Conservation (phyloP, 2,329 filamentous ascomycete genomes). For the Teratosphaeriaceae sp. region DNA sequence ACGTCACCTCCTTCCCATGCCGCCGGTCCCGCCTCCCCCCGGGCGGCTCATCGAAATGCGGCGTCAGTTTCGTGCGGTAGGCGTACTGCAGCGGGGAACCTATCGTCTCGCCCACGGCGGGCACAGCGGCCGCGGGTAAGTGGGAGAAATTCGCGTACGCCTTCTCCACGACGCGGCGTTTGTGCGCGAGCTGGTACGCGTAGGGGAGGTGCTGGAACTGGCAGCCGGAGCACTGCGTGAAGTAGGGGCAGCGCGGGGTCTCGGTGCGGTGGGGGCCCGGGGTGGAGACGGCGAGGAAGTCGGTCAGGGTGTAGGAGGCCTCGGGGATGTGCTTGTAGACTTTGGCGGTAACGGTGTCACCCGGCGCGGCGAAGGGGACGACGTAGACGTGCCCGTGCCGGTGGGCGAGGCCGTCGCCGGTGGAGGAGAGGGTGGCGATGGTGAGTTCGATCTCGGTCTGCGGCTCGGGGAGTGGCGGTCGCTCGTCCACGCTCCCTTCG, state of each 20-base stretch:
- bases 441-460: constrained; percentile 74
- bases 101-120: constrained; percentile 74
- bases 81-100: constrained; percentile 85
- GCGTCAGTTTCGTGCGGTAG: constrained; percentile 94
- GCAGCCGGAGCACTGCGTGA: constrained; percentile 79
- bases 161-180: constrained; percentile 80
- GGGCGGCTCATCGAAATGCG: constrained; percentile 82
- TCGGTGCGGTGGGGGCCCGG: constrained; percentile 74
- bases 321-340: constrained; percentile 64
- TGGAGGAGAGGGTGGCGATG: constrained; percentile 79
- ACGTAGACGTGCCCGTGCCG: constrained; percentile 68
- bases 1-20: constrained; percentile 49
- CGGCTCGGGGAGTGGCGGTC: constrained; percentile 43
- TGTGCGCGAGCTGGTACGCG: constrained; percentile 74
- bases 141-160: constrained; percentile 89
- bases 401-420: constrained; percentile 80
- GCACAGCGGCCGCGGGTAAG: constrained; percentile 67
- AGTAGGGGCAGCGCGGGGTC: constrained; percentile 74
- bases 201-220: constrained; percentile 98
- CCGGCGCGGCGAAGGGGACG: constrained; percentile 81
- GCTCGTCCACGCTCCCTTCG: constrained; percentile 10
- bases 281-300: constrained; percentile 70
- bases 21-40: constrained; percentile 41
- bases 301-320: constrained; percentile 66
- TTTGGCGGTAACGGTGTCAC: constrained; percentile 72